phyloP scores from a whole-genome alignment of 306 rosid genomes.

The Carpinus fangiana region DNA sequence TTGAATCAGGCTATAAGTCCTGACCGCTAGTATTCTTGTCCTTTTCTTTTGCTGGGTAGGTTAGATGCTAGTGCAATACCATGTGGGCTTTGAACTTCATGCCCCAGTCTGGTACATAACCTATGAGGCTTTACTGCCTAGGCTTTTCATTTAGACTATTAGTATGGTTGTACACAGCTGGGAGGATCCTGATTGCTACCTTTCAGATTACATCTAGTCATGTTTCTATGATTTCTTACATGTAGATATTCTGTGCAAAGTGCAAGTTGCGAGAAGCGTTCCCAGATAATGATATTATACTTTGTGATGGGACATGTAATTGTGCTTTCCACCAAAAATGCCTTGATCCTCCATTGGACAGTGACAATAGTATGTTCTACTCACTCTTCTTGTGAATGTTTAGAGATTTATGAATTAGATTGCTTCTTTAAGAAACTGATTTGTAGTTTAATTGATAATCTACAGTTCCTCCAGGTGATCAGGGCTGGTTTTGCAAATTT shows the following conservation, averaged over 20 bases:
- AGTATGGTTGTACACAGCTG: conserved; percentile 1
- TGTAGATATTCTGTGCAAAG: conserved; percentile 77
- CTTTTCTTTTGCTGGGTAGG: background rate
- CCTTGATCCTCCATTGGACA: conserved; percentile 80
- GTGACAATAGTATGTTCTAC: conserved; percentile 60
- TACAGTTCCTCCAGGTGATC: conserved; percentile 77
- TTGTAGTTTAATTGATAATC: conserved; percentile 28
- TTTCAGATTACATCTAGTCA: background rate
- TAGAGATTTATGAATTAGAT: conserved; percentile 13
- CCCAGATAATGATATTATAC: conserved; percentile 74
- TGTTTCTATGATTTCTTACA: conserved; percentile 28
- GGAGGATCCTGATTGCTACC: background rate
- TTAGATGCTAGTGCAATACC: background rate
- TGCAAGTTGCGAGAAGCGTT: conserved; percentile 71
- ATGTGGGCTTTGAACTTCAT: background rate
- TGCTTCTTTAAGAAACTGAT: conserved; percentile 24
- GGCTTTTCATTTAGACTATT: background rate
- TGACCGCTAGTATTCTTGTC: background rate
- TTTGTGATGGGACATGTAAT: conserved; percentile 86
- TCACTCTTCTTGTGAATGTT: conserved; percentile 21
- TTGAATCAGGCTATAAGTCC: background rate
- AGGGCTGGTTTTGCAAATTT: conserved; percentile 81
- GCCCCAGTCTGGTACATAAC: background rate
- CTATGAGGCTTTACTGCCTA: background rate
- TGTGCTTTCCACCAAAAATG: conserved; percentile 87